Evolutionary conservation across 495 filamentous ascomycete species (phyloP).

Genomic region (Chaetomidium leptoderma): DNA sequence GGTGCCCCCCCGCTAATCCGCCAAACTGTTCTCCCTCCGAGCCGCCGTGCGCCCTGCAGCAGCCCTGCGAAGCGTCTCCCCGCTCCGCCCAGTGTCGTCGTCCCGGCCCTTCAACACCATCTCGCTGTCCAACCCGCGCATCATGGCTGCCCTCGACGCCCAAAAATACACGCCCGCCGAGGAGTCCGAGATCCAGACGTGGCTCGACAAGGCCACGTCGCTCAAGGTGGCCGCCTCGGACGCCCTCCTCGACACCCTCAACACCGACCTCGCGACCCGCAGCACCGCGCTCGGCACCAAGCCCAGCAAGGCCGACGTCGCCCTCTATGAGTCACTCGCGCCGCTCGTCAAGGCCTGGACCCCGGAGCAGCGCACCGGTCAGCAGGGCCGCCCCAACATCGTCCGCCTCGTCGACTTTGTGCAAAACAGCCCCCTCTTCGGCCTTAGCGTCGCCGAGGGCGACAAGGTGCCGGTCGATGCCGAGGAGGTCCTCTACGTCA

Average conservation of each 20-base stretch:
- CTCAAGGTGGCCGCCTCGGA: slow-evolving; percentile 58
- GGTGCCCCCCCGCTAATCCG: slow-evolving; percentile 11
- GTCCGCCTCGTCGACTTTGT: slow-evolving; percentile 92
- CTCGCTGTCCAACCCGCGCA: slow-evolving; percentile 24
- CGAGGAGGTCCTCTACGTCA: slow-evolving; percentile 75
- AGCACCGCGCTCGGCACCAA: slow-evolving; percentile 88
- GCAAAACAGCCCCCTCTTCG: slow-evolving; percentile 79
- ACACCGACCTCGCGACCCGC: slow-evolving; percentile 79
- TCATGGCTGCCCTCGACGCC: slow-evolving; percentile 61
- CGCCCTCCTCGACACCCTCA: slow-evolving; percentile 68
- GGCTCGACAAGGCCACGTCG: slow-evolving; percentile 69
- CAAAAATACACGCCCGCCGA: slow-evolving; percentile 70
- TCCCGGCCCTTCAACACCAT: slow-evolving; percentile 21
- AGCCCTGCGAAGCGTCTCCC: slow-evolving; percentile 43
- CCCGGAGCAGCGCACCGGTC: slow-evolving; percentile 82
- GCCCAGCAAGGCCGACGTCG: slow-evolving; percentile 84
- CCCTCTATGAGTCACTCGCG: slow-evolving; percentile 75
- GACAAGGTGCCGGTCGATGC: slow-evolving; percentile 79
- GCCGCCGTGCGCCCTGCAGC: slow-evolving; percentile 30
- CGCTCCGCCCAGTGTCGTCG: slow-evolving; percentile 23
- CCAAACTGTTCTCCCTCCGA: slow-evolving; percentile 50
- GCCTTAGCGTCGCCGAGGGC: slow-evolving; percentile 60
- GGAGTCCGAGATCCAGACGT: slow-evolving; percentile 79
- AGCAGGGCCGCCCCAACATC: slow-evolving; percentile 85
- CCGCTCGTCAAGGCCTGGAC: slow-evolving; percentile 76